These are phyloP conservation scores for Apiotrichum gamsii DNA, from an alignment of 1,284 basidiomycete species.

Conservation along the genomic window DNA sequence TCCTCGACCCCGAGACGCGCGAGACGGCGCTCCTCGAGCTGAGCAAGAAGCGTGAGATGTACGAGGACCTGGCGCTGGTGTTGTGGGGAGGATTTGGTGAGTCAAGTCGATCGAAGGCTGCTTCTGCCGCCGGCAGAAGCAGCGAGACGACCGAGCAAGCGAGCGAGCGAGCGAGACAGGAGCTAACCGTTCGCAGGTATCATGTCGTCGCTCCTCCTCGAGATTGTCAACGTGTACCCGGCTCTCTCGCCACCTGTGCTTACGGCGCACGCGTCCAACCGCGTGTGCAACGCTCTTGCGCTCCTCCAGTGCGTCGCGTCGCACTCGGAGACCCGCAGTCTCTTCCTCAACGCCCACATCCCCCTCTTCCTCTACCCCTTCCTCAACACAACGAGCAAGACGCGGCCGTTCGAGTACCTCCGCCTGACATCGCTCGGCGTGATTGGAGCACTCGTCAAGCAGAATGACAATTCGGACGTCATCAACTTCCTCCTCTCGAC, in stretches of 20 bases:
- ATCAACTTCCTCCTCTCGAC: slow-evolving; percentile 99
- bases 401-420: slow-evolving; percentile 96
- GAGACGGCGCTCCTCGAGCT: slow-evolving; percentile 87
- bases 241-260: slow-evolving; percentile 91
- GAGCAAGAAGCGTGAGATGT: slow-evolving; percentile 98
- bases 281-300: slow-evolving; percentile 97
- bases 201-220: slow-evolving; percentile 96
- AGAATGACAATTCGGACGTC: slow-evolving; percentile 98
- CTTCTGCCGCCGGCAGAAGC: too few relatives aligned
- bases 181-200: slow-evolving; percentile 58
- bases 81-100: slow-evolving; percentile 98
- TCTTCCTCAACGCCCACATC: slow-evolving; percentile 94
- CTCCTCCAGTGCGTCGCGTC: slow-evolving; percentile 96
- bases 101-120: too few relatives aligned
- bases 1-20: slow-evolving; percentile 56
- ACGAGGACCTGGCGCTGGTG: slow-evolving; percentile 94
- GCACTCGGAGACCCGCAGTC: slow-evolving; percentile 83
- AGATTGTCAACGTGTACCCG: slow-evolving; percentile 98
- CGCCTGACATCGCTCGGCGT: slow-evolving; percentile 96
- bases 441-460: slow-evolving; percentile 98
- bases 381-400: slow-evolving; percentile 98
- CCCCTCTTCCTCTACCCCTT: slow-evolving; percentile 99
- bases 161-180: too few relatives aligned
- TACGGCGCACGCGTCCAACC: slow-evolving; percentile 97
- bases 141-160: too few relatives aligned